Percentiles rank a stretch among this genome's conserved stretches.
These are phyloP conservation scores for Fusarium lateritium DNA, from an alignment of 2,329 filamentous ascomycete genomes.

Conservation along the genomic window DNA sequence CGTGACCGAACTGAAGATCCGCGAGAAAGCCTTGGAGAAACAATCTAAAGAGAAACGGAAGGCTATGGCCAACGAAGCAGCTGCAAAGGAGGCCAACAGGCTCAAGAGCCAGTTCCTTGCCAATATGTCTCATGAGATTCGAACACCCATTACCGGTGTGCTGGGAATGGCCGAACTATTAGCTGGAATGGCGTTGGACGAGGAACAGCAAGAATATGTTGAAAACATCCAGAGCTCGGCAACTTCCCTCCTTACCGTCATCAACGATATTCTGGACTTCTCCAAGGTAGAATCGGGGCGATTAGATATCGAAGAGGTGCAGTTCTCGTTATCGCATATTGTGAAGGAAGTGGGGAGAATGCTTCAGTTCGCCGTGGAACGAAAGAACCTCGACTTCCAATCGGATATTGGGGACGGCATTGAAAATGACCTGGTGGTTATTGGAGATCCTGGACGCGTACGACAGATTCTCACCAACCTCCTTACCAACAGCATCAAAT, in stretches of 20 bases:
- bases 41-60: slow-evolving; percentile 79
- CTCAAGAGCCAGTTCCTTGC: slow-evolving; percentile 86
- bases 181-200: slow-evolving; percentile 75
- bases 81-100: slow-evolving; percentile 84
- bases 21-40: slow-evolving; percentile 66
- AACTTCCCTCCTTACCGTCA: slow-evolving; percentile 86
- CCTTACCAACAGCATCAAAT: slow-evolving; percentile 83
- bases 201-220: slow-evolving; percentile 81
- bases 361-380: slow-evolving; percentile 86
- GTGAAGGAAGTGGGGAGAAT: slow-evolving; percentile 88
- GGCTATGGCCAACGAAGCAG: slow-evolving; percentile 80
- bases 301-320: slow-evolving; percentile 84
- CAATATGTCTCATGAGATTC: slow-evolving; percentile 87
- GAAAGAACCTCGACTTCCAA: slow-evolving; percentile 82
- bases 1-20: slow-evolving; percentile 76
- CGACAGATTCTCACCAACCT: slow-evolving; percentile 88
- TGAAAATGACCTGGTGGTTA: slow-evolving; percentile 79
- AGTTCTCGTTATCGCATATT: slow-evolving; percentile 81
- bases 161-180: slow-evolving; percentile 85
- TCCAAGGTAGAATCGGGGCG: slow-evolving; percentile 87
- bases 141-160: slow-evolving; percentile 84
- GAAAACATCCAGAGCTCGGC: slow-evolving; percentile 85
- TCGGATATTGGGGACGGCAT: slow-evolving; percentile 75
- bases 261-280: slow-evolving; percentile 93
- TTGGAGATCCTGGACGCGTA: slow-evolving; percentile 87